Base-by-base conservation (phyloP, 1,284 basidiomycete genomes). In the Agroathelia rolfsii region DNA sequence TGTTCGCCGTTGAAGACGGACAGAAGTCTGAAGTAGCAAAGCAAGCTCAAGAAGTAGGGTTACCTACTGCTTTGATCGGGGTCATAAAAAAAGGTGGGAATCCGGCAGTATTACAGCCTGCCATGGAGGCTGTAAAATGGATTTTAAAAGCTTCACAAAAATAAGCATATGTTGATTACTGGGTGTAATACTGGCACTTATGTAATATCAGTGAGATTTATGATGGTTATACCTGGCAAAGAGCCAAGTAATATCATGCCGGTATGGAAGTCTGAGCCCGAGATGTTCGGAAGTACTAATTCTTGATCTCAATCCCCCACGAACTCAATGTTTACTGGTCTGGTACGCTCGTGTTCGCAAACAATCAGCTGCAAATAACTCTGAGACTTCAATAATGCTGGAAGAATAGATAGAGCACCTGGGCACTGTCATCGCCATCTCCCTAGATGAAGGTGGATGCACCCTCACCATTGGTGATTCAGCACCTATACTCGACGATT, bases 401-500 rank as follows among this genome's bases (percentile, higher is more conserved):
- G 13, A 18, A 27, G 15, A 28, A 15, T 45, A 83, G 81, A 79
- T 87, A 34, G 87, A 93, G 62, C 82, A 81, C 42, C 62, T 90
- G 13, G 89, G 86, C 34, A 76, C 67, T 2, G 75, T 93, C 30
- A 62, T 66, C 12, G 59, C 64, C 37, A 73, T 89, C 46, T 58
- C 61, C 16, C 61, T 62, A 16, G 80, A 85, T 47, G 58, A 58
- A 6, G 76, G 76, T 14, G 90, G 90, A 17, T 94, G 85, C 60
- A 82, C 80, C 7, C 69, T 97, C 33, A 82, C 76, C n/a, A 82
- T 97, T 50, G 64, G 70, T 13, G 58, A 88, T 36, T 68, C 80
- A 2, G 73, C 66, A 0, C 64, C 75, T 6, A 85, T 99, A 45
- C 67, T 99, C 8, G 72, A 54, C n/a, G 94, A 99, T 56, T 95